phyloP scores from a whole-genome alignment of 352 stramenopile genomes.

The Phytopythium helicoides region DNA sequence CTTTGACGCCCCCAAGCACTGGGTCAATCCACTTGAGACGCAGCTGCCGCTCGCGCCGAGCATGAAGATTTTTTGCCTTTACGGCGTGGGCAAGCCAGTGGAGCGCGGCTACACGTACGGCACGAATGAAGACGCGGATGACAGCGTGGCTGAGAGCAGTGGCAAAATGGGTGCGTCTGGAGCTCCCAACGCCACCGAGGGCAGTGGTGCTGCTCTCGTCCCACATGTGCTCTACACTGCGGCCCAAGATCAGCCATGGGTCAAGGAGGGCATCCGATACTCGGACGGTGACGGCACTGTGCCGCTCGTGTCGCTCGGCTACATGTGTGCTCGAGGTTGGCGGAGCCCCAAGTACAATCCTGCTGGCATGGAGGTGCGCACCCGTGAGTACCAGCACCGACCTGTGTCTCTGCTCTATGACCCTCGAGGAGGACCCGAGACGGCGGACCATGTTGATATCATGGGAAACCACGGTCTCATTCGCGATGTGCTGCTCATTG shows the following conservation, averaged over 20 bases:
- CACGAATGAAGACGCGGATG: constrained; percentile 40
- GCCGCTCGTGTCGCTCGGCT: constrained; percentile 92
- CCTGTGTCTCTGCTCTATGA: constrained; percentile 78
- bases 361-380: constrained; percentile 76
- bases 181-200: constrained; percentile 19
- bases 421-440: constrained; percentile 62
- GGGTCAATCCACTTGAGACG: constrained; percentile 87
- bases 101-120: constrained; percentile 83
- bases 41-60: constrained; percentile 88
- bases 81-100: constrained; percentile 90
- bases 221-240: constrained; percentile 67
- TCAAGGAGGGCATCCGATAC: constrained; percentile 83
- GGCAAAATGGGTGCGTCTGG: constrained; percentile 2
- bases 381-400: constrained; percentile 74
- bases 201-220: constrained; percentile 34
- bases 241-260: constrained; percentile 57
- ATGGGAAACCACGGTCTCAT: constrained; percentile 93
- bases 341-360: constrained; percentile 85
- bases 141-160: constrained; percentile 7
- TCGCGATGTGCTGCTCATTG: constrained; percentile 63
- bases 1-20: constrained; percentile 68
- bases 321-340: constrained; percentile 92
- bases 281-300: constrained; percentile 93
- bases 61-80: constrained; percentile 94
- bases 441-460: constrained; percentile 94